Percentiles rank a stretch among this genome's conserved stretches.
Evolutionary conservation across 345 rosid species (phyloP).

Genomic region (Capsella bursapastoris): DNA sequence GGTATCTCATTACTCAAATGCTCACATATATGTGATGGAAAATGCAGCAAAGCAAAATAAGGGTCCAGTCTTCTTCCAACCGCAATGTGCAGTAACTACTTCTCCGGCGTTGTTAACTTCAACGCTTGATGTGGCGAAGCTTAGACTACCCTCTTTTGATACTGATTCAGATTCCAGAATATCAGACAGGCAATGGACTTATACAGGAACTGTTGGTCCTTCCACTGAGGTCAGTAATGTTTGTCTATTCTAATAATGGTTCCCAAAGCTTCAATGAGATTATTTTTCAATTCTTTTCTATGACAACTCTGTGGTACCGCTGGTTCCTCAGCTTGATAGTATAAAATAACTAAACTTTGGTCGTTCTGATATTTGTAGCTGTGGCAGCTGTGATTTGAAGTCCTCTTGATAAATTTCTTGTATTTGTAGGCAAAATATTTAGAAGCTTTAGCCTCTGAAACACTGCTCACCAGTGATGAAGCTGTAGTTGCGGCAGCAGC

Average conservation of each 20-base stretch:
- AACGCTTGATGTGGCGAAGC: slow-evolving; percentile 73
- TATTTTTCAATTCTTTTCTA: neutral
- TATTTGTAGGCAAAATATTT: slow-evolving; percentile 58
- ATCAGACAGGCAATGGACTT: slow-evolving; percentile 67
- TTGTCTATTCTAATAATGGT: neutral
- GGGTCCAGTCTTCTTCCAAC: slow-evolving; percentile 54
- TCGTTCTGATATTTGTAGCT: neutral
- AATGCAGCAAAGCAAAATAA: slow-evolving; percentile 65
- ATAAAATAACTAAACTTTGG: neutral
- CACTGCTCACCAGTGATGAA: slow-evolving; percentile 81
- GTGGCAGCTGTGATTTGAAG: neutral
- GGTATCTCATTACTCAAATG: slow-evolving; percentile 1
- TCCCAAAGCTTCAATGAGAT: neutral
- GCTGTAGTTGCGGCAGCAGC: slow-evolving; percentile 88
- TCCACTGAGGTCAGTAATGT: slow-evolving; percentile 61
- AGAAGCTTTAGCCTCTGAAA: slow-evolving; percentile 69
- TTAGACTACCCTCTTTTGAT: slow-evolving; percentile 76
- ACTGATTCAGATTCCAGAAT: slow-evolving; percentile 55
- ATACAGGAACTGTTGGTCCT: slow-evolving; percentile 54
- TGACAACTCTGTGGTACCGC: neutral
- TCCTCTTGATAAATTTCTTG: slow-evolving; percentile 22
- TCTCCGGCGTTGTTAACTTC: slow-evolving; percentile 57
- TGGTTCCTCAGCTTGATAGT: neutral
- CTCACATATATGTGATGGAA: slow-evolving; percentile 22
- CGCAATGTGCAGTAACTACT: slow-evolving; percentile 76